phyloP scores from a whole-genome alignment of 1,139 yeast species.

The Suhomyces choctaworum region DNA sequence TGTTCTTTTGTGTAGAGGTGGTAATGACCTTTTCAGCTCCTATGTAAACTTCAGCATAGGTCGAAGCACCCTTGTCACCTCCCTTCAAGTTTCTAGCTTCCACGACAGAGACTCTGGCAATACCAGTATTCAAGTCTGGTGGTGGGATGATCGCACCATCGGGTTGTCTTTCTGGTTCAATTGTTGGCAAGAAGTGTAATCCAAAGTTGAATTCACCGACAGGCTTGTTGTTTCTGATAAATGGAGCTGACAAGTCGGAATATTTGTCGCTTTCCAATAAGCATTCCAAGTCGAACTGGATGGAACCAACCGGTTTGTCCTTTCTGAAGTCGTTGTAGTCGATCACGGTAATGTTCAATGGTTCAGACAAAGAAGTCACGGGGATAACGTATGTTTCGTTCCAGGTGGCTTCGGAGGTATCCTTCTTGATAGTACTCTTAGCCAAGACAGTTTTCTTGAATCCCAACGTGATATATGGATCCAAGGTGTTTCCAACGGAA shows the following conservation, averaged over 20 bases:
- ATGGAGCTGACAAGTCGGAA: slow-evolving; percentile 52
- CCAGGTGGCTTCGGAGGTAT: slow-evolving; percentile 78
- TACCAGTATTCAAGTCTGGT: slow-evolving; percentile 93
- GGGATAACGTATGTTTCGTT: slow-evolving; percentile 74
- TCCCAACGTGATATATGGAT: slow-evolving; percentile 82
- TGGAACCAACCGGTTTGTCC: slow-evolving; percentile 77
- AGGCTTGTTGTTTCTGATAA: slow-evolving; percentile 76
- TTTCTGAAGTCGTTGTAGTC: slow-evolving; percentile 80
- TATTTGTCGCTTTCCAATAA: slow-evolving; percentile 58
- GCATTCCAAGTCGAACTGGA: slow-evolving; percentile 71
- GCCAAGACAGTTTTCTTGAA: slow-evolving; percentile 60
- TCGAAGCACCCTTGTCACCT: slow-evolving; percentile 48
- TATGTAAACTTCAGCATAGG: slow-evolving; percentile 69
- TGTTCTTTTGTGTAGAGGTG: slow-evolving; percentile 60
- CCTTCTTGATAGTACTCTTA: slow-evolving; percentile 62
- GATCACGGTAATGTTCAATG: slow-evolving; percentile 64
- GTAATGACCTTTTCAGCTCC: slow-evolving; percentile 59
- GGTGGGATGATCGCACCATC: slow-evolving; percentile 88
- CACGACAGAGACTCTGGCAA: slow-evolving; percentile 58
- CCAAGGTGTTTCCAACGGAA: slow-evolving; percentile 74
- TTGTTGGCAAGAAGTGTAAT: slow-evolving; percentile 73
- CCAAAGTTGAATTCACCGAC: slow-evolving; percentile 76
- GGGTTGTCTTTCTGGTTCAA: slow-evolving; percentile 71
- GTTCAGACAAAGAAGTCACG: slow-evolving; percentile 76
- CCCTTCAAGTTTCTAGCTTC: slow-evolving; percentile 53